Base-by-base conservation (phyloP, 2,329 filamentous ascomycete species). In the Paramyrothecium roridum region DNA sequence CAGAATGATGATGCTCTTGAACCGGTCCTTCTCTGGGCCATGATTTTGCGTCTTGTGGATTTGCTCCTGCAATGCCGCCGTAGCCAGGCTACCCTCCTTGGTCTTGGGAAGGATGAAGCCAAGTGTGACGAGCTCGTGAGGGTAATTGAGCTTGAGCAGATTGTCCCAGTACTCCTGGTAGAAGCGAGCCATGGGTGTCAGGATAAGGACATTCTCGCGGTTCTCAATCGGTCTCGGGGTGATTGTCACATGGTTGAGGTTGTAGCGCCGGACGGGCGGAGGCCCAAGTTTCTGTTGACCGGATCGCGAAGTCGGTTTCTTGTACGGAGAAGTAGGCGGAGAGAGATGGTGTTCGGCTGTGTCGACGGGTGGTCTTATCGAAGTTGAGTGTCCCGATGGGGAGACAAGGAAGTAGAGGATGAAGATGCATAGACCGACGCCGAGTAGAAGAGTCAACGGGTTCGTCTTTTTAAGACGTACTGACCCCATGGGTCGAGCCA, bases 161-260 rank as follows among this genome's bases (percentile, higher is more conserved):
- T 98, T 99, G 71, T 96, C 88, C 93, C 95, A 99, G 78, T 98
- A 99, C 63, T 83, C 87, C 65, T 90, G 87, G 74, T 97, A 98
- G 80, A 98, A 99, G 59, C 90, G 86, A 33, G 91, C 89, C 75
- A 99, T 87, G 11, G 95, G 95, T 1, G 95, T 97, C 57, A 99
- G 83, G 68, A 99, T 90, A 54, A 99, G 86, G 57, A 99, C 82
- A 52, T 88, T 89, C 77, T 99, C 95, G 61, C 85, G 79, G 69
- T 96, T 95, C 59, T 80, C 83, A 52, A 91, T 78, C 2, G 95
- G 91, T 61, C 89, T 82, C 52, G 81, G 71, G 20, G 93, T 89
- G 56, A 90, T 90, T 47, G 93, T 97, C 63, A 98, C 84, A 74
- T 93, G 93, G 80, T 98, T 98, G 75, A 99, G 88, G 71, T 96